Evolutionary conservation across 2,329 filamentous ascomycete genomes (phyloP), one percentile per base, ranked within the genome.

Genomic region (Pseudopithomyces maydicus): DNA sequence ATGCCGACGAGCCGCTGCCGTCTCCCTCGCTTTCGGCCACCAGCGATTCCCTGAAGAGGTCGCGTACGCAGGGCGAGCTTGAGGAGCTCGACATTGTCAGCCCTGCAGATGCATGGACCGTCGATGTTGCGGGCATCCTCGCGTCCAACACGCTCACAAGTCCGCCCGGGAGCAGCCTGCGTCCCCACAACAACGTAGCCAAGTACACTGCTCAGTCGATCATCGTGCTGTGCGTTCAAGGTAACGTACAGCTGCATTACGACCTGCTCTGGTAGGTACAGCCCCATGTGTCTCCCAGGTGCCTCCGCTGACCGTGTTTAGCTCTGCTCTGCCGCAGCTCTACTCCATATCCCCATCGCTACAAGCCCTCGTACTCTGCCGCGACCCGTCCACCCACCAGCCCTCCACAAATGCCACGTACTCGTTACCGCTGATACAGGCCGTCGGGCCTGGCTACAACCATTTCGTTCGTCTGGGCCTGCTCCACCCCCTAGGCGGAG

Each of bases 401-500:
- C 66, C 63, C 15, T 71, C 73, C 1, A 54, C 58, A 2, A 57
- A 61, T 12, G 64, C 66, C 7, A 47, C 69, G 5, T 67, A 69
- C 33, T 71, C 67, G 36, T 58, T 76, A 1, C 73, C 74, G 12
- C 20, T 75, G 10, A 57, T 75, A 44, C 72, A 73, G 55, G 73
- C 72, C 8, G 63, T 71, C 11, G 67, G 65, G 2, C 65, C 70
- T 1, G 61, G 68, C 3, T 65, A 72, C 44, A 77, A 76, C 50
- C 74, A 75, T 52, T 76, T 77, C 55, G 63, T 78, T 50, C 66
- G 71, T 15, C 60, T 81, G 17, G 78, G 78, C 7, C 67, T 81
- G 6, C 64, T 80, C 22, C 78, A 81, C 57, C 78, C 79, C 2
- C 69, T 80, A 3, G 79, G 78, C 39, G 78, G 77, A 52, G 78